Conservation (phyloP, 2,329 filamentous ascomycete species). For the Clathrospora elynae region DNA sequence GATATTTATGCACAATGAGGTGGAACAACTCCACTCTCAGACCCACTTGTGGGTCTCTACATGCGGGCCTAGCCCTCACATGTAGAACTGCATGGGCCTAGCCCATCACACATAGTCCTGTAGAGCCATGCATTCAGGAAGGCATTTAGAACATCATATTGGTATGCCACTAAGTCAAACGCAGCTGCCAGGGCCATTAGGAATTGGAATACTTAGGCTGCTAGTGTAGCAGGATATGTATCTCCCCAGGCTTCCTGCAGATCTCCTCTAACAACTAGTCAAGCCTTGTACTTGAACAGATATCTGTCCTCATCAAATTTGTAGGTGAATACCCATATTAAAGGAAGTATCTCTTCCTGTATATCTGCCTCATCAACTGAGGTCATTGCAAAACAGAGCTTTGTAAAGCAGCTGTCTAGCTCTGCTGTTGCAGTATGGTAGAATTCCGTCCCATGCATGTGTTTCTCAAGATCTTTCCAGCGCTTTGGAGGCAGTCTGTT, state of each 20-base stretch:
- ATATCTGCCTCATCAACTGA: neutral
- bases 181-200: slow-evolving; percentile 27
- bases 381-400: neutral
- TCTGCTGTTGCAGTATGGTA: slow-evolving; percentile 1
- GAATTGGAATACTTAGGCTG: slow-evolving; percentile 17
- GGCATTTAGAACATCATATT: slow-evolving; percentile 30
- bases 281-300: slow-evolving; percentile 20
- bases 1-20: too few species aligned
- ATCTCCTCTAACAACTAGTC: slow-evolving; percentile 20
- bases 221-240: slow-evolving; percentile 25
- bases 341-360: slow-evolving; percentile 2
- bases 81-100: too few species aligned
- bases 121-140: slow-evolving; percentile 27
- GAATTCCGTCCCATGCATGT: slow-evolving; percentile 2
- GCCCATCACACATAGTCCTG: slow-evolving; percentile 15
- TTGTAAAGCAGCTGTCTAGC: slow-evolving; percentile 1
- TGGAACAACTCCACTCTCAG: too few species aligned
- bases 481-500: neutral
- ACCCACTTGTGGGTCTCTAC: too few species aligned
- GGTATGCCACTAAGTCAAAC: slow-evolving; percentile 20
- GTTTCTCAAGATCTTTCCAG: slow-evolving; percentile 3
- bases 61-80: too few species aligned
- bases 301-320: slow-evolving; percentile 19
- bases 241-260: slow-evolving; percentile 13
- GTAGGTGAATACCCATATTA: slow-evolving; percentile 16